Base-by-base conservation (phyloP, 2,329 filamentous ascomycete genomes). In the Hypoxylon sp. region DNA sequence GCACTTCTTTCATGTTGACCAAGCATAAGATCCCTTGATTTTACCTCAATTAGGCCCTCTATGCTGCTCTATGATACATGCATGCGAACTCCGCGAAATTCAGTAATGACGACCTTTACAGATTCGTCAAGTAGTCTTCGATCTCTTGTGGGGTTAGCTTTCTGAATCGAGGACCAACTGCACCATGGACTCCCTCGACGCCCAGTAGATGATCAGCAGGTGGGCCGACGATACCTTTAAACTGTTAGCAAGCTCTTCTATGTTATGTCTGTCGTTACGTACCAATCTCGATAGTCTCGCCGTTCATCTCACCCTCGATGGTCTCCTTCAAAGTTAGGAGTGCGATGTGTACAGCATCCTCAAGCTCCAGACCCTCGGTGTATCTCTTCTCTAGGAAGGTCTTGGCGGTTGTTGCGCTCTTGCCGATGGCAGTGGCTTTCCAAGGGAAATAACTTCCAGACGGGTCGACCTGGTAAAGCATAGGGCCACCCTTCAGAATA, bases 371-470 rank as follows among this genome's bases (percentile, higher is more conserved):
- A 29, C 92, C 92, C 71, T 99, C 94, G 3, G 92, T 97, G 77
- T 97, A 99, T 75, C 94, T 83, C 87, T 99, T 99, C 82, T 99
- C 94, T 71, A 99, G 76, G 78, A 99, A 99, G 0, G 94, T 99
- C 85, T 99, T 99, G 47, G 94, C 94, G 67, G 91, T 96, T 29
- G 94, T 96, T 43, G 94, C 94, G 70, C 92, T 96, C 84, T 99
- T 99, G 69, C 94, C 94, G 69, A 99, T 99, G 42, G 94, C 94
- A 37, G 94, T 99, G 30, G 94, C 94, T 81, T 99, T 99, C 94
- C 94, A 99, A 3, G 94, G 94, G 73, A 97, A 99, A 73, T 99
- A 99, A 73, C 90, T 96, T 63, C 94, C 94, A 61, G 91, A 96
- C n/a, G 94, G 94, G 71, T 99, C 94, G 63, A 99, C 94, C 78